Conservation (phyloP, 148 eudicot species). For the Hydrangea macrophylla region DNA sequence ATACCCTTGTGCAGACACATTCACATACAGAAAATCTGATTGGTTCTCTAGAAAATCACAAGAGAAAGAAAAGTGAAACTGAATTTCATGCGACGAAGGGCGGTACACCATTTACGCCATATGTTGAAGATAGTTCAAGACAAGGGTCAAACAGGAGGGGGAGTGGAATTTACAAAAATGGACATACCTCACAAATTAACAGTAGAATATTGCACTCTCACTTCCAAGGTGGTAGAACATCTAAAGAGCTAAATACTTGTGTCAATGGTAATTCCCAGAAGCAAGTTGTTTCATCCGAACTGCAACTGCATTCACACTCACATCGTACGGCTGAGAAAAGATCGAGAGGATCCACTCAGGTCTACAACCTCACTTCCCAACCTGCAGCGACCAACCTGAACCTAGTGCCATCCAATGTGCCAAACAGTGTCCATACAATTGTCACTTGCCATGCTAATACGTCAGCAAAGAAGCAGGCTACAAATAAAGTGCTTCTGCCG, state of each 20-base stretch:
- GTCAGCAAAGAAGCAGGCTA: conserved; percentile 18
- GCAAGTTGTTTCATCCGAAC: conserved; percentile 23
- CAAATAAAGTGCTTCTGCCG: conserved; percentile 17
- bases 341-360: conserved; percentile 10
- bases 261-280: conserved; percentile 16
- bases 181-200: conserved; percentile 9
- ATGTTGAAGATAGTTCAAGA: conserved; percentile 7
- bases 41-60: conserved; percentile 25
- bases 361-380: conserved; percentile 12
- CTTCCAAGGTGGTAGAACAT: conserved; percentile 11
- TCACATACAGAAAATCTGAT: conserved; percentile 9
- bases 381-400: conserved; percentile 19
- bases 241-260: conserved; percentile 9
- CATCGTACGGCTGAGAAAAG: conserved; percentile 17
- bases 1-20: conserved; percentile 11
- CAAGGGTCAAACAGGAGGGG: conserved; percentile 10
- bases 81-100: conserved; percentile 14
- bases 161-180: conserved; percentile 5
- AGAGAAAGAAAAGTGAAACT: conserved; percentile 26
- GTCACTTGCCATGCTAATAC: conserved; percentile 15
- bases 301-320: conserved; percentile 21
- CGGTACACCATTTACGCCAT: conserved; percentile 1
- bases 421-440: conserved; percentile 6
- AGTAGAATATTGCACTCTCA: conserved; percentile 7
- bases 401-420: conserved; percentile 10